A percentile compares a stretch with the other conserved stretches of the same genome.
These are phyloP conservation scores for Saccharum spontaneum DNA, from an alignment of 176 grass and related monocot genomes.

Conservation along the genomic window DNA sequence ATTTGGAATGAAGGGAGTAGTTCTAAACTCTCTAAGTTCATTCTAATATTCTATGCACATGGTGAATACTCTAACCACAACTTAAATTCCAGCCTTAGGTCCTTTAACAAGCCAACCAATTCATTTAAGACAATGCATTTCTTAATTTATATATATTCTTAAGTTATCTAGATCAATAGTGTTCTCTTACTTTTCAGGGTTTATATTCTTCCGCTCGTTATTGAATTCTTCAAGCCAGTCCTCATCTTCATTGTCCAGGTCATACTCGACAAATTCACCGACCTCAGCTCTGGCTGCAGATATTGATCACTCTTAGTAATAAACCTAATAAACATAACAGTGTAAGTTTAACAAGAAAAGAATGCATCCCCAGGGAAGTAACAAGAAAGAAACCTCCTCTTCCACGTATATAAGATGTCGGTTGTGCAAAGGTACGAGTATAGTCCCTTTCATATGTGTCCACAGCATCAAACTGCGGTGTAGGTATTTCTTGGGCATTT, in stretches of 20 bases:
- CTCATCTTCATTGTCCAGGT: conserved; percentile 95
- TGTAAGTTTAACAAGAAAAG: background rate
- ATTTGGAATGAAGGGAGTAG: background rate
- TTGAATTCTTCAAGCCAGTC: conserved; percentile 96
- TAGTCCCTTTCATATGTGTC: conserved; percentile 99
- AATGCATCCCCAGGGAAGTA: conserved; percentile 13
- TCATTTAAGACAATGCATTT: background rate
- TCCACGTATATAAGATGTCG: conserved; percentile 82
- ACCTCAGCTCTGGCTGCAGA: conserved; percentile 90
- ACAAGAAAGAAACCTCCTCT: conserved; percentile 80
- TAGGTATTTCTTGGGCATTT: conserved; percentile 89
- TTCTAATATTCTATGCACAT: background rate
- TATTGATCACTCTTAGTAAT: conserved; percentile 34
- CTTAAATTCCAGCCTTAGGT: background rate
- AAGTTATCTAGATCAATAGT: conserved; percentile 53
- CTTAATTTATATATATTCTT: conserved; percentile 39
- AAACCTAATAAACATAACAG: conserved; percentile 30
- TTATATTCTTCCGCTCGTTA: conserved; percentile 79
- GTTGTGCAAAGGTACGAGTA: conserved; percentile 88
- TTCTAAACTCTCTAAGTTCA: background rate
- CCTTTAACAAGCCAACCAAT: background rate
- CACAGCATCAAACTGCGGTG: conserved; percentile 82
- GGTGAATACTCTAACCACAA: conserved; percentile 1
- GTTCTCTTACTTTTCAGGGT: conserved; percentile 83
- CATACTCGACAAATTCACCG: conserved; percentile 92